Conservation (phyloP, 805 yeast species). For the Metschnikowia reukaufii region DNA sequence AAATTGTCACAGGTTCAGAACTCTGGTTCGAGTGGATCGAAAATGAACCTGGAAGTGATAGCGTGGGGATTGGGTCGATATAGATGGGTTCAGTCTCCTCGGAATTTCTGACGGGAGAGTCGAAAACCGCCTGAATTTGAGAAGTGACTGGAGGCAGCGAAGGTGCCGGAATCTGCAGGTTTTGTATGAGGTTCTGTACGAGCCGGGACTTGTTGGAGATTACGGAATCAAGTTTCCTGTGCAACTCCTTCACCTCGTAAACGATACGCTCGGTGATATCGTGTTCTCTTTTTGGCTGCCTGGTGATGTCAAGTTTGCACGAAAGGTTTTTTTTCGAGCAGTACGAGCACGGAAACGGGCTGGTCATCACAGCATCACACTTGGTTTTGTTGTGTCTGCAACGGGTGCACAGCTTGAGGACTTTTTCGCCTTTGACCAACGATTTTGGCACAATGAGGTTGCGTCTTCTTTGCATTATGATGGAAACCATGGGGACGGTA, state of each 20-base stretch:
- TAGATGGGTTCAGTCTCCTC: slow-evolving; percentile 7
- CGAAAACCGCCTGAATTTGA: slow-evolving; percentile 10
- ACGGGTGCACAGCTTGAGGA: slow-evolving; percentile 55
- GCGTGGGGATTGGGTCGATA: slow-evolving; percentile 21
- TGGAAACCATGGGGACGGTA: slow-evolving; percentile 14
- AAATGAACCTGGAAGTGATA: slow-evolving; percentile 15
- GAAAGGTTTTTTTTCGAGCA: slow-evolving; percentile 51
- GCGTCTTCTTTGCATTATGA: slow-evolving; percentile 19
- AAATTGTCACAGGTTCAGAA: slow-evolving; percentile 13
- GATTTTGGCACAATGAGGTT: slow-evolving; percentile 14
- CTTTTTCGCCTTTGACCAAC: slow-evolving; percentile 18
- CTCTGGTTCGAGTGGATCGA: slow-evolving; percentile 17
- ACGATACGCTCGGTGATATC: slow-evolving; percentile 16
- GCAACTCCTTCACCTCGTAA: slow-evolving; percentile 17
- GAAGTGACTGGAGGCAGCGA: slow-evolving; percentile 7
- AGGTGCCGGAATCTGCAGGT: not conserved
- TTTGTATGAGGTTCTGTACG: slow-evolving; percentile 8
- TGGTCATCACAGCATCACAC: slow-evolving; percentile 55
- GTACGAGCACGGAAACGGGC: slow-evolving; percentile 57
- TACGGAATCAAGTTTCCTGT: slow-evolving; percentile 14
- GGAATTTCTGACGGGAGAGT: not conserved
- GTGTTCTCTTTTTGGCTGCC: slow-evolving; percentile 16
- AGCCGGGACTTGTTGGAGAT: slow-evolving; percentile 15
- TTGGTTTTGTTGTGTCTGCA: slow-evolving; percentile 68
- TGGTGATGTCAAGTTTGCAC: slow-evolving; percentile 56